A percentile compares a stretch with the other conserved stretches of the same genome.
Evolutionary conservation across 2,329 filamentous ascomycete genomes (phyloP).

Genomic region (Camptophora hylomeconis): DNA sequence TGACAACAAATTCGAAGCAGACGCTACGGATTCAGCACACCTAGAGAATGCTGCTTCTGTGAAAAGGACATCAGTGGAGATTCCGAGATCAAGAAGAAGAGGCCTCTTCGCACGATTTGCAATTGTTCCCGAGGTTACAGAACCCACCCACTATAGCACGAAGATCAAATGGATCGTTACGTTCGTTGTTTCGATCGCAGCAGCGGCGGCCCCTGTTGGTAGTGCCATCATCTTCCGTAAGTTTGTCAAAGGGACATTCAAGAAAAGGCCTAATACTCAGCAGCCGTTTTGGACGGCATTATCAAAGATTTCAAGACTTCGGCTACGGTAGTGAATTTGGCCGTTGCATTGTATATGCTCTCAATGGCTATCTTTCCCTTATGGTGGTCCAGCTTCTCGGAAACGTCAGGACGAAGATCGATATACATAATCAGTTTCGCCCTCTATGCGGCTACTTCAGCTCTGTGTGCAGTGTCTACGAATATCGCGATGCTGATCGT

Average conservation of each 20-base stretch:
- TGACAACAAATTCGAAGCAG: slow-evolving; percentile 3
- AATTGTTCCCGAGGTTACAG: slow-evolving; percentile 64
- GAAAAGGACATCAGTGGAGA: slow-evolving; percentile 28
- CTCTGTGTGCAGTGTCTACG: slow-evolving; percentile 54
- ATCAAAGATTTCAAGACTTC: slow-evolving; percentile 48
- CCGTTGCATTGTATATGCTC: slow-evolving; percentile 70
- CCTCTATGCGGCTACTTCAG: slow-evolving; percentile 58
- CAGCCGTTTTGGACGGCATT: slow-evolving; percentile 59
- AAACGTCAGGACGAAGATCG: slow-evolving; percentile 55
- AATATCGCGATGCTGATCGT: slow-evolving; percentile 66
- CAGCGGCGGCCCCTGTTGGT: slow-evolving; percentile 66
- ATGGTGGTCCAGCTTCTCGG: slow-evolving; percentile 78
- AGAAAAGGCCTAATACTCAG: too few species aligned
- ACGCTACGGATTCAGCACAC: too few species aligned
- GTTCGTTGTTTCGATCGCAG: slow-evolving; percentile 61
- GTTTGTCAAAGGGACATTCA: slow-evolving; percentile 26
- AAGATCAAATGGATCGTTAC: slow-evolving; percentile 79
- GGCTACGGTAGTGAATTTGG: slow-evolving; percentile 58
- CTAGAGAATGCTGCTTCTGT: slow-evolving; percentile 19
- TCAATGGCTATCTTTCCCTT: slow-evolving; percentile 72
- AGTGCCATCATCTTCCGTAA: slow-evolving; percentile 72
- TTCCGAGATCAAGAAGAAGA: slow-evolving; percentile 45
- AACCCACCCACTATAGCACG: slow-evolving; percentile 59
- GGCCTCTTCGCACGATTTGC: slow-evolving; percentile 61
- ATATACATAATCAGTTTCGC: slow-evolving; percentile 66